A percentile compares a stretch with the other conserved stretches of the same genome.
Evolutionary conservation across 768 basidiomycete genomes (phyloP).

Genomic region (Amanita pseudoporphyria): DNA sequence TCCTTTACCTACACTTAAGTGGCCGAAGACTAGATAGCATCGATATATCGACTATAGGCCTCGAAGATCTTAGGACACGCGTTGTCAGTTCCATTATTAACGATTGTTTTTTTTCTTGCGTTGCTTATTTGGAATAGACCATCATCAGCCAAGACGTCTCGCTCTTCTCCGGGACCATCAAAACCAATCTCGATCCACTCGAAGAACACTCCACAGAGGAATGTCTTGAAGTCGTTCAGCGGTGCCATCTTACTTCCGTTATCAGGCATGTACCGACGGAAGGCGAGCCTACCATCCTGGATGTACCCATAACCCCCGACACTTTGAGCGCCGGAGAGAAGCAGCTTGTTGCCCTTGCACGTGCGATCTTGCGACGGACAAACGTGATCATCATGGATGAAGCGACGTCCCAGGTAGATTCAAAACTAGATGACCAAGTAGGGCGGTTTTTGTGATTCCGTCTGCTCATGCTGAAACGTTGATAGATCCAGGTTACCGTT

Average conservation of each 20-base stretch:
- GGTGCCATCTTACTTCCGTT: constrained; percentile 48
- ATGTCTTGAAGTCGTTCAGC: constrained; percentile 53
- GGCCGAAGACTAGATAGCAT: constrained; percentile 51
- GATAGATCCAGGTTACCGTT: constrained; percentile 62
- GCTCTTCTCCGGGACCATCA: constrained; percentile 63
- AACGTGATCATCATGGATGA: constrained; percentile 70
- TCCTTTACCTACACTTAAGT: neutral
- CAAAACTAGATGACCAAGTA: constrained; percentile 59
- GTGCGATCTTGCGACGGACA: constrained; percentile 56
- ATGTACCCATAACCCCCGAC: constrained; percentile 56
- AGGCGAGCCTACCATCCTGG: constrained; percentile 31
- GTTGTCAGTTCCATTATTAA: constrained; percentile 29
- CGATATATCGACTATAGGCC: constrained; percentile 56
- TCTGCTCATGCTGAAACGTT: neutral
- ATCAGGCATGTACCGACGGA: constrained; percentile 26
- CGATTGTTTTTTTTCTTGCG: neutral
- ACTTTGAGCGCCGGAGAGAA: constrained; percentile 71
- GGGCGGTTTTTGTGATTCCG: neutral
- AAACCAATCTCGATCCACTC: constrained; percentile 67
- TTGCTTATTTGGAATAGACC: constrained; percentile 30
- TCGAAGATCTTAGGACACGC: constrained; percentile 58
- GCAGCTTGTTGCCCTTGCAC: constrained; percentile 61
- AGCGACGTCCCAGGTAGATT: constrained; percentile 71
- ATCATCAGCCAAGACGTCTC: constrained; percentile 71
- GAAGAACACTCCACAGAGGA: constrained; percentile 47